Conservation (phyloP, 306 rosid genomes). For the Medicago arabica region DNA sequence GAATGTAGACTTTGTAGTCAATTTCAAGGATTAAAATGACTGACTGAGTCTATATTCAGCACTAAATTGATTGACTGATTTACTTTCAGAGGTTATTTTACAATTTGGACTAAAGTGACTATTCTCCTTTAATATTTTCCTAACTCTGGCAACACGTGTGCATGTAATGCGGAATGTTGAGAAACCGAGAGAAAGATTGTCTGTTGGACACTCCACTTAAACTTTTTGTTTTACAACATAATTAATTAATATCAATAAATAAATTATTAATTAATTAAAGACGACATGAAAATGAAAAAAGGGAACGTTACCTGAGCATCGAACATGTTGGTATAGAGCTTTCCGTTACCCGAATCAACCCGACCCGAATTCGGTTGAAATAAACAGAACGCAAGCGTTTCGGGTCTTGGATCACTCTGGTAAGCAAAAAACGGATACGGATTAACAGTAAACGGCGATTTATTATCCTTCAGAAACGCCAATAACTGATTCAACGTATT, state of each 20-base stretch:
- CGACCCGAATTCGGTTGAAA: conserved; percentile 90
- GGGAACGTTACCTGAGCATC: conserved; percentile 76
- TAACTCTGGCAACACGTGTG: conserved; percentile 41
- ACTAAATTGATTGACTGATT: no score
- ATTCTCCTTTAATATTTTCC: no score
- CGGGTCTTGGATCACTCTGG: conserved; percentile 79
- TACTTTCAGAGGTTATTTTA: no score
- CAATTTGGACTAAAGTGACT: no score
- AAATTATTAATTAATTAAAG: neutral
- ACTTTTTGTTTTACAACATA: neutral
- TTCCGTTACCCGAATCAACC: conserved; percentile 72
- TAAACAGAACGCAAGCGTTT: conserved; percentile 81
- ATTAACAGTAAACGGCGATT: conserved; percentile 71
- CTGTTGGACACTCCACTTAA: conserved; percentile 41
- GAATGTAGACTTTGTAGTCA: no score
- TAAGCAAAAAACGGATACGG: conserved; percentile 92
- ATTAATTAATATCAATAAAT: neutral
- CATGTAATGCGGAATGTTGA: neutral
- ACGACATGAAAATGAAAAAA: neutral
- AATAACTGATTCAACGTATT: conserved; percentile 53
- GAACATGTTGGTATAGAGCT: conserved; percentile 89
- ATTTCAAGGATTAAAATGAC: no score
- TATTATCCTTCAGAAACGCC: conserved; percentile 62
- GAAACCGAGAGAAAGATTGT: conserved; percentile 7
- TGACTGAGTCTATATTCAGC: no score